A percentile compares a stretch with the other conserved stretches of the same genome.
Evolutionary conservation across 805 yeast genomes (phyloP).

Genomic region (Sporopachydermia lactativora): DNA sequence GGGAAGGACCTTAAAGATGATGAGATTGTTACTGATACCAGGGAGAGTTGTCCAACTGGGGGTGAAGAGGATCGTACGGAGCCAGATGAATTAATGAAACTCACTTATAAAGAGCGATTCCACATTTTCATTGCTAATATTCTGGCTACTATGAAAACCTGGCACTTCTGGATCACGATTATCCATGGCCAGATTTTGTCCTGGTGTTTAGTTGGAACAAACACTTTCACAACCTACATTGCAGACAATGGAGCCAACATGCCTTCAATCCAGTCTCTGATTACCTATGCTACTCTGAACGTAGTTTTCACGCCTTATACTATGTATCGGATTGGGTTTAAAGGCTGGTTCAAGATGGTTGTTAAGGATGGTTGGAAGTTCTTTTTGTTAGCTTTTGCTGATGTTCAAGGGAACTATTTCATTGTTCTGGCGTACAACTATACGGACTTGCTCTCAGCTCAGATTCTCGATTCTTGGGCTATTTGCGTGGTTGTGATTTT

Average conservation of each 20-base stretch:
- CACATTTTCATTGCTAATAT: not conserved
- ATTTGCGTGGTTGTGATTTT: slow-evolving; percentile 29
- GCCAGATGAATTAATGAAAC: not conserved
- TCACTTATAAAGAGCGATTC: not conserved
- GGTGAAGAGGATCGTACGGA: not conserved
- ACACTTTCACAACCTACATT: slow-evolving; percentile 27
- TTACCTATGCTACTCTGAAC: slow-evolving; percentile 24
- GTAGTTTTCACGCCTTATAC: slow-evolving; percentile 25
- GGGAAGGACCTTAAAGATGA: too few relatives aligned
- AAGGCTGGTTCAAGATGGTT: slow-evolving; percentile 19
- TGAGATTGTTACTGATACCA: not conserved
- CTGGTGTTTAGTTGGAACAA: slow-evolving; percentile 26
- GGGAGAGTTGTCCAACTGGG: slow-evolving; percentile 1
- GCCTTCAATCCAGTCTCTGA: slow-evolving; percentile 30
- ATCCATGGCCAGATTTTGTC: slow-evolving; percentile 28
- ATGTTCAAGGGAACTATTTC: slow-evolving; percentile 26
- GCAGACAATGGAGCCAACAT: slow-evolving; percentile 23
- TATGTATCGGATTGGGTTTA: slow-evolving; percentile 24
- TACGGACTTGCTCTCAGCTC: slow-evolving; percentile 28
- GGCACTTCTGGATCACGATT: slow-evolving; percentile 26
- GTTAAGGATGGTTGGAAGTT: slow-evolving; percentile 27
- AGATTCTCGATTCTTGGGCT: slow-evolving; percentile 29
- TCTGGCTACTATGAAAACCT: slow-evolving; percentile 13
- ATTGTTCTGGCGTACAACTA: slow-evolving; percentile 29
- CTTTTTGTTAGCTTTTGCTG: slow-evolving; percentile 27